Conservation (phyloP, 352 stramenopile species). For the Aphanomyces euteiches region DNA sequence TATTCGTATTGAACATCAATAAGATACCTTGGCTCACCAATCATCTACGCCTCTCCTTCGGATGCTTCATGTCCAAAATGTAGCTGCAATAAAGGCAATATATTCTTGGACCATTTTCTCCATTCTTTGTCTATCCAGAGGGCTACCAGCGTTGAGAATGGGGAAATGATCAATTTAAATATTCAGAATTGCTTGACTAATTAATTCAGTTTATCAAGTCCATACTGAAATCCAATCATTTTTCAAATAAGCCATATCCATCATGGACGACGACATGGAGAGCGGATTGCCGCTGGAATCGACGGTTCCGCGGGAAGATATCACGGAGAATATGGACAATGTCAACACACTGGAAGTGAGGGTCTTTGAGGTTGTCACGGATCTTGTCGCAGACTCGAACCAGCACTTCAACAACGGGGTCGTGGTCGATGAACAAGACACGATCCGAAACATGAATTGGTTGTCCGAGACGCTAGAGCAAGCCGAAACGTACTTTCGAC, state of each 20-base stretch:
- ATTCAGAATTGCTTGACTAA: not conserved
- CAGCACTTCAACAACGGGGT: slow-evolving; percentile 24
- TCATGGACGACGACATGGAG: slow-evolving; percentile 16
- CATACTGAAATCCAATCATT: slow-evolving; percentile 10
- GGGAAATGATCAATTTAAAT: not conserved
- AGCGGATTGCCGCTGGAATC: not conserved
- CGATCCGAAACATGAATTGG: slow-evolving; percentile 70
- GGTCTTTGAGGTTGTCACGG: slow-evolving; percentile 62
- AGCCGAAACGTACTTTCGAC: slow-evolving; percentile 68
- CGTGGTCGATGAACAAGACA: slow-evolving; percentile 51
- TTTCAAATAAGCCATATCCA: slow-evolving; percentile 5
- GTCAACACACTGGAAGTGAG: slow-evolving; percentile 54
- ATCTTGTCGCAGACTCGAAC: slow-evolving; percentile 40
- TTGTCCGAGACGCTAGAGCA: slow-evolving; percentile 77
- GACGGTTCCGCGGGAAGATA: not conserved
- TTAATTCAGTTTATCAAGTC: not conserved
- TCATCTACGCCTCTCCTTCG: too few relatives aligned
- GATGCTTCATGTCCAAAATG: too few relatives aligned
- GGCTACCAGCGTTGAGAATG: too few relatives aligned
- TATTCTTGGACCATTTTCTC: too few relatives aligned
- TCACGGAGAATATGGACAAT: not conserved
- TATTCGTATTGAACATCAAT: too few relatives aligned
- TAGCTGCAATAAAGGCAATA: too few relatives aligned
- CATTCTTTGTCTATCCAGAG: too few relatives aligned
- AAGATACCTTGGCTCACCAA: too few relatives aligned